Evolutionary conservation across 108 stramenopile genomes (phyloP), one percentile per base, ranked within the genome.

Genomic region (Stephanodiscus minutulus): DNA sequence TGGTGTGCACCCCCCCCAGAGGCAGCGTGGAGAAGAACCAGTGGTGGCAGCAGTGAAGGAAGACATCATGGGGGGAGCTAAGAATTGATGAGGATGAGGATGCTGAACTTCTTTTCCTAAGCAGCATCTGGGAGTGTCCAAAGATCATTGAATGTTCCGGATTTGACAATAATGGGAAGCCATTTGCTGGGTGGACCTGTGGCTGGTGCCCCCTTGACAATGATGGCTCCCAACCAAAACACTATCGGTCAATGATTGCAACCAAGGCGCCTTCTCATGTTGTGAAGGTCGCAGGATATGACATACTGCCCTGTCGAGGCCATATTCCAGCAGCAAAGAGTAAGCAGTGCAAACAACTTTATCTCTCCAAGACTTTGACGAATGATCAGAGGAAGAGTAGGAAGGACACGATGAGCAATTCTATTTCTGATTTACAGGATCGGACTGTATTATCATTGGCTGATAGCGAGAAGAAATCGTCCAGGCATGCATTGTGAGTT

Each of bases 101-200:
- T 3, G n/a, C n/a, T n/a, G 5, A 35, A 6, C 35, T 35, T 35
- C 35, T 6, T 35, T 3, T 6, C 35, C 35, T 35, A 3, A 35
- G 6, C 35, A 35, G 35, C 48, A 49, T 49, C 20, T 49, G 48
- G 48, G 48, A 49, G 48, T 49, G 48, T 49, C 48, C 48, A n/a
- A n/a, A n/a, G n/a, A n/a, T n/a, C n/a, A 49, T 5, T 35, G 6
- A 49, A 17, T 20, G 4, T 49, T 3, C 48, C 3, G 17, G 18
- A 9, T 20, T 49, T 49, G 48, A 49, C 3, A 9, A 49, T 49
- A 20, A 20, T 49, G 48, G 48, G 17, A 49, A 49, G 48, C 20
- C 48, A 7, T 20, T 49, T 20, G 2, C 18, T 49, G 48, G 48
- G 17, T 49, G 48, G 48, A 49, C 48, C 3, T 49, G 48, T 8